A percentile compares a stretch with the other conserved stretches of the same genome.
These are phyloP conservation scores for Drechslerella stenobrocha DNA, from an alignment of 2,329 filamentous ascomycete genomes.

Conservation along the genomic window DNA sequence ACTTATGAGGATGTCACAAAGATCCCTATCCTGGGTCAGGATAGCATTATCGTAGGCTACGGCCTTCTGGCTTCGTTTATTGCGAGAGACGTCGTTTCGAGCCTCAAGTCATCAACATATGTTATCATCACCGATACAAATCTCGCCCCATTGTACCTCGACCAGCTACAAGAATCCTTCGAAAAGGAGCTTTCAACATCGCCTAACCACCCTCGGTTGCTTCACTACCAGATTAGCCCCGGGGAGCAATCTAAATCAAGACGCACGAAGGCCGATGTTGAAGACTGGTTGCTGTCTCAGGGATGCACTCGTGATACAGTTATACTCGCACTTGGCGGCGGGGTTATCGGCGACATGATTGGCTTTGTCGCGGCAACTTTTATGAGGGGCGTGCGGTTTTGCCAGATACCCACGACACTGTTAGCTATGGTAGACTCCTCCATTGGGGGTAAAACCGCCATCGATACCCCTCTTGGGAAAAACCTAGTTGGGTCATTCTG, in stretches of 20 bases:
- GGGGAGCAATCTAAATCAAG: constrained; percentile 93
- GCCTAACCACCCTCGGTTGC: constrained; percentile 65
- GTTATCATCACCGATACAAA: constrained; percentile 97
- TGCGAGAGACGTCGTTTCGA: constrained; percentile 74
- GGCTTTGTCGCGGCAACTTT: constrained; percentile 97
- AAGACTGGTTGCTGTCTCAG: constrained; percentile 93
- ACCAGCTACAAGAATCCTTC: constrained; percentile 73
- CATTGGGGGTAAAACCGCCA: constrained; percentile 97
- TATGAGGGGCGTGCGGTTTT: constrained; percentile 94
- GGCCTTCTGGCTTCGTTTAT: constrained; percentile 85
- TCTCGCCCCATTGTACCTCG: constrained; percentile 76
- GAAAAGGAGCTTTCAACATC: constrained; percentile 54
- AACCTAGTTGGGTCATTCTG: constrained; percentile 95
- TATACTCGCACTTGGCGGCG: constrained; percentile 89
- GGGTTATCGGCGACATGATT: constrained; percentile 97
- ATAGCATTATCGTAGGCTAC: constrained; percentile 89
- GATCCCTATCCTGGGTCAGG: constrained; percentile 82
- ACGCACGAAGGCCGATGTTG: constrained; percentile 90
- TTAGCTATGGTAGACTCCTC: constrained; percentile 98
- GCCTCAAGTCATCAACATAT: constrained; percentile 83
- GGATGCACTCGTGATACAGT: constrained; percentile 94
- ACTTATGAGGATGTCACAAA: constrained; percentile 54
- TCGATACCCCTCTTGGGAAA: constrained; percentile 93
- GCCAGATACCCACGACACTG: constrained; percentile 93
- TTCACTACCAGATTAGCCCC: constrained; percentile 83